Evolutionary conservation across 306 rosid species (phyloP).

Genomic region (Ormosia semicastrata): DNA sequence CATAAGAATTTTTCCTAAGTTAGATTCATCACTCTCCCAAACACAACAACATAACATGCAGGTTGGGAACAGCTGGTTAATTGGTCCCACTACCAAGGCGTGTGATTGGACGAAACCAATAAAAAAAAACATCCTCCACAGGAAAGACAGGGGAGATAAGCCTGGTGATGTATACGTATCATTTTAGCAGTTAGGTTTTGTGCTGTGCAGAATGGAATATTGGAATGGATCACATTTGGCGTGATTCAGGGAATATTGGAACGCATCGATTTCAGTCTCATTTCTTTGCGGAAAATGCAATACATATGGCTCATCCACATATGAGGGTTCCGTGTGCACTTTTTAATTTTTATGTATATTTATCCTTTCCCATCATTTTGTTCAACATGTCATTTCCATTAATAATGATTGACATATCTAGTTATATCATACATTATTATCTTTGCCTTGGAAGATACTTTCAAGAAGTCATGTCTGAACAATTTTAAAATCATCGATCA

Average conservation of each 20-base stretch:
- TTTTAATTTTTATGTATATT: too few species aligned
- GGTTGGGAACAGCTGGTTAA: constrained; percentile 10
- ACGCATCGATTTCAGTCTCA: not conserved
- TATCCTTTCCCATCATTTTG: too few species aligned
- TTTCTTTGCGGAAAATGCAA: too few species aligned
- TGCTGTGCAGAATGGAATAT: not conserved
- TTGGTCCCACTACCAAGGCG: constrained; percentile 16
- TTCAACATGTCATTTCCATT: not conserved
- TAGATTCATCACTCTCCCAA: too few species aligned
- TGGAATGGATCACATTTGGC: not conserved
- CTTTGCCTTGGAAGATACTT: not conserved
- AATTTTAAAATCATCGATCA: not conserved
- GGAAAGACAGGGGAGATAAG: not conserved
- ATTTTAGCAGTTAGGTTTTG: not conserved
- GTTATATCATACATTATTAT: not conserved
- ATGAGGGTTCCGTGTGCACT: too few species aligned
- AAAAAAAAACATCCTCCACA: not conserved
- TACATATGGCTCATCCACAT: too few species aligned
- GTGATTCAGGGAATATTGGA: not conserved
- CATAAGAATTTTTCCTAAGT: too few species aligned
- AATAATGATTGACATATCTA: not conserved
- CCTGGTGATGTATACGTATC: not conserved
- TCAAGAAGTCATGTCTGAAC: not conserved
- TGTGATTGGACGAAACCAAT: constrained; percentile 14
- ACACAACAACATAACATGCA: not conserved